These are phyloP conservation scores for Serendipita sp. DNA, from an alignment of 768 basidiomycete species.

Conservation along the genomic window DNA sequence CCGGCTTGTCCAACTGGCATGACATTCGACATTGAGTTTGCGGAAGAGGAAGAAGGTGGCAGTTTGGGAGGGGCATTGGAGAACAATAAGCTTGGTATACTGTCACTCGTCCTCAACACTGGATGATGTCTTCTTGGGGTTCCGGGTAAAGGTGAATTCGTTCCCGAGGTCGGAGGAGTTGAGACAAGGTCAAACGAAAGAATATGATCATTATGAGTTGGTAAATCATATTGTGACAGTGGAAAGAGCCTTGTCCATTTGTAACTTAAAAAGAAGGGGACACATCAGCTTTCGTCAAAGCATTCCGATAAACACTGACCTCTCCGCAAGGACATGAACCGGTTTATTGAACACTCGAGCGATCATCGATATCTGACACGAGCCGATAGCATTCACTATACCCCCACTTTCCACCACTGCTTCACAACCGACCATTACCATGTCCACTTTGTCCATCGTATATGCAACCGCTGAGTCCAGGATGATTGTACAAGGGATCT, in stretches of 20 bases:
- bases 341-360: slow-evolving; percentile 90
- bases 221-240: slow-evolving; percentile 77
- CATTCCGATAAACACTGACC: slow-evolving; percentile 25
- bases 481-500: slow-evolving; percentile 86
- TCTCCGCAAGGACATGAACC: slow-evolving; percentile 90
- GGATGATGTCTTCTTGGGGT: slow-evolving; percentile 11
- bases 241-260: slow-evolving; percentile 97
- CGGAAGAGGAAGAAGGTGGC: background rate
- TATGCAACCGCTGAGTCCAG: slow-evolving; percentile 95
- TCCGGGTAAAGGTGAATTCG: background rate
- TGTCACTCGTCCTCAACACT: slow-evolving; percentile 11
- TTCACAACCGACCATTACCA: slow-evolving; percentile 92
- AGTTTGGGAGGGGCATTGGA: slow-evolving; percentile 9
- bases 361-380: slow-evolving; percentile 92
- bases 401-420: slow-evolving; percentile 96
- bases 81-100: slow-evolving; percentile 8
- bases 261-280: slow-evolving; percentile 40
- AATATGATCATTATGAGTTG: slow-evolving; percentile 59
- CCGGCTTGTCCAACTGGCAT: slow-evolving; percentile 76
- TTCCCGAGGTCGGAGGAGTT: slow-evolving; percentile 16
- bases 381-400: slow-evolving; percentile 81
- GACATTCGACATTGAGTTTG: slow-evolving; percentile 7
- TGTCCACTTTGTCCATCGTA: slow-evolving; percentile 90
- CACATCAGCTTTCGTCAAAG: slow-evolving; percentile 7
- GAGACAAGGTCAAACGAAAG: slow-evolving; percentile 37